A percentile compares a stretch with the other conserved stretches of the same genome.
phyloP scores from a whole-genome alignment of 2,329 filamentous ascomycete genomes.

The Trichophyton mentagrophytes region DNA sequence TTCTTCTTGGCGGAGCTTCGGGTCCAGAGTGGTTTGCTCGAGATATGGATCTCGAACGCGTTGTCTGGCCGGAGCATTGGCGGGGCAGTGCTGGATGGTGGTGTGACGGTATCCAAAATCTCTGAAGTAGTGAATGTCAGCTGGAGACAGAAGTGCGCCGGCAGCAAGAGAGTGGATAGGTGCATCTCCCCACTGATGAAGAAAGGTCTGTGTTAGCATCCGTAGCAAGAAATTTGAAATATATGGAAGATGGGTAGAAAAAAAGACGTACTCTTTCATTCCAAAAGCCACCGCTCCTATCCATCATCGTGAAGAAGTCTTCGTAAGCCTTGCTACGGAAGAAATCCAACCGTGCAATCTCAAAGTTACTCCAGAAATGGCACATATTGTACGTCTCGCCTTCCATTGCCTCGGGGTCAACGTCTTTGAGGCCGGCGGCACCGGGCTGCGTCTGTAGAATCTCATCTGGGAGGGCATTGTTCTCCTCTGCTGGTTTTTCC shows the following conservation, averaged over 20 bases:
- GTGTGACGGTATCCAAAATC: conserved; percentile 98
- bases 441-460: conserved; percentile 64
- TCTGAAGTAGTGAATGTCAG: conserved; percentile 95
- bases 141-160: conserved; percentile 65
- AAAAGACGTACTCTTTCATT: conserved; percentile 69
- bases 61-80: conserved; percentile 83
- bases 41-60: conserved; percentile 67
- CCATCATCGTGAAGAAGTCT: conserved; percentile 99
- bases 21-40: conserved; percentile 66
- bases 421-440: conserved; percentile 57
- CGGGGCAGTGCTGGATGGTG: conserved; percentile 95
- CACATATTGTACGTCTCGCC: conserved; percentile 99
- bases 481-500: conserved; percentile 45
- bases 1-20: conserved; percentile 76
- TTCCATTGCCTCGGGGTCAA: conserved; percentile 90
- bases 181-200: conserved; percentile 84
- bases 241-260: conserved; percentile 14
- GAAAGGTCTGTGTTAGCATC: conserved; percentile 24
- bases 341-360: conserved; percentile 88
- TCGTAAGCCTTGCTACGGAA: conserved; percentile 96
- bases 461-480: conserved; percentile 65
- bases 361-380: conserved; percentile 99
- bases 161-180: conserved; percentile 96
- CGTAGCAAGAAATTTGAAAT: conserved; percentile 9
- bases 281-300: conserved; percentile 95